Evolutionary conservation across 371 early-diverging fungal genomes (phyloP).

Genomic region (Rhizopus arrhizus): DNA sequence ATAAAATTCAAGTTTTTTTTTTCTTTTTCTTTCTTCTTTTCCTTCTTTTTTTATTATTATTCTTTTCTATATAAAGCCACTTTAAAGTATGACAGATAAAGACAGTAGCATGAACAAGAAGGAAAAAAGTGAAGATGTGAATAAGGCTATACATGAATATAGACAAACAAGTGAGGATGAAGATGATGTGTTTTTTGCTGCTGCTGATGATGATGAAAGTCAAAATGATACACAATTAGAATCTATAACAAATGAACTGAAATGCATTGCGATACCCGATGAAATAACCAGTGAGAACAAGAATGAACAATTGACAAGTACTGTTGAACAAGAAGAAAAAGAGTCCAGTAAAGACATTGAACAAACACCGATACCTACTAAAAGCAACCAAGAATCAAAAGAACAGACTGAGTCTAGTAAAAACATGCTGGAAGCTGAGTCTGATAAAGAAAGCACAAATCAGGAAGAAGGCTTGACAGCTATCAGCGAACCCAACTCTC

Average conservation of each 20-base stretch:
- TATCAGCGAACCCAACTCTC: neutral
- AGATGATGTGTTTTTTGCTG: neutral
- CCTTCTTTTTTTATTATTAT: neutral
- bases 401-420: neutral
- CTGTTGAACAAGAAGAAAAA: too few relatives aligned
- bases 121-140: neutral
- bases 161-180: neutral
- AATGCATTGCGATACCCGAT: too few relatives aligned
- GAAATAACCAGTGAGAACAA: too few relatives aligned
- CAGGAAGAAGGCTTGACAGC: neutral
- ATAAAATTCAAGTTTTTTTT: neutral
- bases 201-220: neutral
- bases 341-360: too few relatives aligned
- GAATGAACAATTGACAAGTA: too few relatives aligned
- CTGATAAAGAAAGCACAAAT: neutral
- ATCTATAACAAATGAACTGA: neutral
- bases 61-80: too few relatives aligned
- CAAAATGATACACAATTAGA: neutral
- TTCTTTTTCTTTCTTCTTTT: too few relatives aligned
- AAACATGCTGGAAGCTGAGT: neutral
- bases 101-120: neutral
- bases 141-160: neutral
- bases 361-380: too few relatives aligned
- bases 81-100: neutral
- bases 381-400: neutral